Evolutionary conservation across 192 early-diverging fungal genomes (phyloP).

Genomic region (Mortierella antarctica): DNA sequence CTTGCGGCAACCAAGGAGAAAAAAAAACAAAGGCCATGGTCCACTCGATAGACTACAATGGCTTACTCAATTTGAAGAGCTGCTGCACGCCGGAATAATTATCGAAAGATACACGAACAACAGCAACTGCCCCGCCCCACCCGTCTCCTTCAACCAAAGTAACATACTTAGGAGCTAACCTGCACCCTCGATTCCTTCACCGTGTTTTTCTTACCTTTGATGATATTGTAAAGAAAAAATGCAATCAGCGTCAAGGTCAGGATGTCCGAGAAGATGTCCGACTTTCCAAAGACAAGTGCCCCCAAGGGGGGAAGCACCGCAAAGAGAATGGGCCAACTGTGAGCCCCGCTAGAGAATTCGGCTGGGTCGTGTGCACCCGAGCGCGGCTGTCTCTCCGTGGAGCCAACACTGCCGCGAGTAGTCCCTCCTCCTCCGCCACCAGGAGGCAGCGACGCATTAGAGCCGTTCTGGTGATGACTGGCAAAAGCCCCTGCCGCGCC

Average conservation of each 20-base stretch:
- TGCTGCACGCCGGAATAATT: too few relatives aligned
- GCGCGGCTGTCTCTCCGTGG: background rate
- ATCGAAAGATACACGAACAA: too few relatives aligned
- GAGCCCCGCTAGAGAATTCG: constrained; percentile 54
- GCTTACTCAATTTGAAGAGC: too few relatives aligned
- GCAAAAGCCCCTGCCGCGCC: constrained; percentile 2
- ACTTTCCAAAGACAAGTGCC: constrained; percentile 66
- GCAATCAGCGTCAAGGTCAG: constrained; percentile 63
- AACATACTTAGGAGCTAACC: too few relatives aligned
- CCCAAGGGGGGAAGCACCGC: constrained; percentile 67
- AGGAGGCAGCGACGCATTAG: constrained; percentile 17
- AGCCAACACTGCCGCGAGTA: background rate
- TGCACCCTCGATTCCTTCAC: too few relatives aligned
- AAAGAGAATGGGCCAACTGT: constrained; percentile 69
- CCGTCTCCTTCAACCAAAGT: background rate
- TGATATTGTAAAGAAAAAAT: constrained; percentile 69
- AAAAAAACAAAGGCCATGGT: background rate
- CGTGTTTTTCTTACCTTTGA: constrained; percentile 61
- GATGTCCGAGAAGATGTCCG: constrained; percentile 70
- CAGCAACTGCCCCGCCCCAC: background rate
- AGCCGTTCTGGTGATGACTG: constrained; percentile 14
- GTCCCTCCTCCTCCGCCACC: background rate
- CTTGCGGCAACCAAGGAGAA: background rate
- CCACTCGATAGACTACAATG: too few relatives aligned
- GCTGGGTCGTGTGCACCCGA: constrained; percentile 41